Conservation (phyloP, 192 early-diverging fungal genomes). For the Powellomyces hirtus region DNA sequence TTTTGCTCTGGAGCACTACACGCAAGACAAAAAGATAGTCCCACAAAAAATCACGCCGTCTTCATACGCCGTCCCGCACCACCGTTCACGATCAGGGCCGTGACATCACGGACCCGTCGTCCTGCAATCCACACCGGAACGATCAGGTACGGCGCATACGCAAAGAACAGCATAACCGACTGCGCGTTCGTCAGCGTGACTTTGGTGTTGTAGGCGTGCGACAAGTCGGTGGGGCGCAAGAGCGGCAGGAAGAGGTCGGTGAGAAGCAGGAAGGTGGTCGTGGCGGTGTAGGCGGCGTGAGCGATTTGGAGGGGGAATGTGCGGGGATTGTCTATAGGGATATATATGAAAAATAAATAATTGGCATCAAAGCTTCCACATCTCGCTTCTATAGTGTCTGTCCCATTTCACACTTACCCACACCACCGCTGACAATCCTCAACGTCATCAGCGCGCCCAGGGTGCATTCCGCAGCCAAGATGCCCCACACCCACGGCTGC, state of each 20-base stretch:
- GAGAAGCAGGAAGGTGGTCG: not conserved
- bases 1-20: too few species aligned
- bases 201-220: not conserved
- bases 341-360: not conserved
- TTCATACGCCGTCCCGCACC: too few species aligned
- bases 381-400: not conserved
- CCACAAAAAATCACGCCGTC: too few species aligned
- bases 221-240: too few species aligned
- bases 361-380: not conserved
- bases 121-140: not conserved
- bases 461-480: not conserved
- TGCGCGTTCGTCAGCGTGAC: not conserved
- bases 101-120: not conserved
- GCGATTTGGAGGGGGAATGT: not conserved
- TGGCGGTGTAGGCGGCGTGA: slow-evolving; percentile 1
- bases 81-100: too few species aligned
- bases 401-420: not conserved
- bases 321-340: not conserved
- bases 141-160: slow-evolving; percentile 1
- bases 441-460: not conserved
- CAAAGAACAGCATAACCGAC: not conserved
- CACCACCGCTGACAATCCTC: not conserved
- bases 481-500: not conserved
- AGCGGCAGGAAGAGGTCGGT: too few species aligned
- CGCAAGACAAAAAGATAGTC: too few species aligned